phyloP scores from a whole-genome alignment of 83 land plant genomes.

The Thuja plicata region DNA sequence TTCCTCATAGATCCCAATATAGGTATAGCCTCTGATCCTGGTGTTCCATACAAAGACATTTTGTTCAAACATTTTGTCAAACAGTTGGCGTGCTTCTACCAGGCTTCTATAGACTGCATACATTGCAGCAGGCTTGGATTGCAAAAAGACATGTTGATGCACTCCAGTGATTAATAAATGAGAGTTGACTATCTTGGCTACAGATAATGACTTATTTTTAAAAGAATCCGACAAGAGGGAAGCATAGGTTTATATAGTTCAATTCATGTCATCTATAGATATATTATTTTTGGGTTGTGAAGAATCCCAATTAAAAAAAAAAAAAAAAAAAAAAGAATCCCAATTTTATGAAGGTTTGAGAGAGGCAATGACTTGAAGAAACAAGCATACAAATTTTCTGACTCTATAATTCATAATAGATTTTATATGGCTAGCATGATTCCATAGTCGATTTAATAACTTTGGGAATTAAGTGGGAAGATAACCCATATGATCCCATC shows the following conservation, averaged over 20 bases:
- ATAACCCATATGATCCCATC: constrained; percentile 23
- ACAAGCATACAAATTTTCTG: background rate
- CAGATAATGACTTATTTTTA: background rate
- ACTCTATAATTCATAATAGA: too few relatives aligned
- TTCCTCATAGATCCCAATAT: too few relatives aligned
- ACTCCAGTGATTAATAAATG: background rate
- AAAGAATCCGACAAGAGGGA: background rate
- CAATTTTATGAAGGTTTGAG: background rate
- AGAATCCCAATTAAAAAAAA: background rate
- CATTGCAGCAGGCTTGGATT: constrained; percentile 19
- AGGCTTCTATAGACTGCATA: constrained; percentile 24
- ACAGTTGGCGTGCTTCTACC: too few relatives aligned
- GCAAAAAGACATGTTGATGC: background rate
- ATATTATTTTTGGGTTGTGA: background rate
- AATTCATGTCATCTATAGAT: background rate
- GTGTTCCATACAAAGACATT: too few relatives aligned
- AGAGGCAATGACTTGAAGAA: background rate
- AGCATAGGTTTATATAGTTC: background rate
- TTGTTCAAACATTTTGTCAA: too few relatives aligned
- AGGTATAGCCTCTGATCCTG: too few relatives aligned
- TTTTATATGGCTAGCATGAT: background rate
- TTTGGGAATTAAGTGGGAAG: too few relatives aligned
- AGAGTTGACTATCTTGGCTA: background rate
- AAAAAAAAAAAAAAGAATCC: too few relatives aligned
- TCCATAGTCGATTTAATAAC: background rate